These are phyloP conservation scores for Thozetella sp. DNA, from an alignment of 495 filamentous ascomycete species.

Conservation along the genomic window DNA sequence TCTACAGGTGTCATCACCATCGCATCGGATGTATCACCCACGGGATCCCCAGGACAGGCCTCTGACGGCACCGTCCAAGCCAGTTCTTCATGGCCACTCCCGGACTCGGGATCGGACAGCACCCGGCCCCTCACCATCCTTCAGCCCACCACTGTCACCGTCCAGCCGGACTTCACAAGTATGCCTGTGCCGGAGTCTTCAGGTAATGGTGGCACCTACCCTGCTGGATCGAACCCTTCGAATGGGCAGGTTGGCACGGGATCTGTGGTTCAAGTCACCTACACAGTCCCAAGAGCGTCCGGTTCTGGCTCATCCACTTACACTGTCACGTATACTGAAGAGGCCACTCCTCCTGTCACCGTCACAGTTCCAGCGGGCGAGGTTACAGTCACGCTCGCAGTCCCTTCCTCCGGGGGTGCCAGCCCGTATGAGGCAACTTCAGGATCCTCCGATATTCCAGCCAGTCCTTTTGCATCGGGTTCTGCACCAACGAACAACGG, in stretches of 20 bases:
- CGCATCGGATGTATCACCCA: not conserved
- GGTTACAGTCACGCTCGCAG: no score
- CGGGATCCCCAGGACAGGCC: no score
- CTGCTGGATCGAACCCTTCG: not conserved
- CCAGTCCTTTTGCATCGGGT: no score
- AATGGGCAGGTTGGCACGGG: not conserved
- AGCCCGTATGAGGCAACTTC: no score
- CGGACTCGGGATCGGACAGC: no score
- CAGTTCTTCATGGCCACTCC: no score
- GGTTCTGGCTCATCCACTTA: constrained; percentile 9
- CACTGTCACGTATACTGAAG: not conserved
- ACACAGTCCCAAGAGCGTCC: constrained; percentile 11
- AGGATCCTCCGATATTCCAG: no score
- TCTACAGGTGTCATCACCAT: constrained; percentile 16
- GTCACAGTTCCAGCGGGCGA: not conserved
- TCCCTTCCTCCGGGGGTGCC: no score
- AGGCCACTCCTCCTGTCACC: not conserved
- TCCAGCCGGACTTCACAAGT: not conserved
- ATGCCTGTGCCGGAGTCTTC: constrained; percentile 2
- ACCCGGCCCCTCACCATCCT: no score
- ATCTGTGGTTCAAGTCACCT: constrained; percentile 12
- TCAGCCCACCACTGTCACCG: constrained; percentile 1
- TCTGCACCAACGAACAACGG: no score
- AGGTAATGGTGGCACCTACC: not conserved
- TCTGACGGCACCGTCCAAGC: no score